Base-by-base conservation (phyloP, 2,329 filamentous ascomycete genomes). In the Diaporthe longicolla region DNA sequence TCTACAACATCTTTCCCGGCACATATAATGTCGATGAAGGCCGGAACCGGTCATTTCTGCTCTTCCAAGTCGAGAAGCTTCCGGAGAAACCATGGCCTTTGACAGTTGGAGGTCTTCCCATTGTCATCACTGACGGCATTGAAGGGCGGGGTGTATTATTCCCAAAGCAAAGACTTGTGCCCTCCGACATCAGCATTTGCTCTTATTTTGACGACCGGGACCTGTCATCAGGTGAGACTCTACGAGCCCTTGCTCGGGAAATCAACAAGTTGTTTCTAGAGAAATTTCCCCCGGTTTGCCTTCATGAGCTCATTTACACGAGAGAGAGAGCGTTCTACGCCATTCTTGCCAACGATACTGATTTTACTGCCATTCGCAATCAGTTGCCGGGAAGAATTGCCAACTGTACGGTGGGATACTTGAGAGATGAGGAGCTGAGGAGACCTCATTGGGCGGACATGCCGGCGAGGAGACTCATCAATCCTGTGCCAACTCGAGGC, bases 61-160 rank as follows among this genome's bases (percentile, higher is more conserved):
- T 55, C 9, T 55, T 55, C 52, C 52, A 55, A 55, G 52, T 55
- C 17, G 52, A 55, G 8, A 55, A 29, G 15, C 52, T 55, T 55
- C 52, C 52, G 2, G 26, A 55, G 52, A 55, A 29, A 26, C 52
- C 52, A 17, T 55, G 52, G 52, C 52, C 52, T 55, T 19, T 55
- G 52, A 55, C 52, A 4, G 52, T 55, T 32, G 52, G 52, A 15
- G 52, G 52, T 32, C 15, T 55, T 19, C 26, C 52, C 19, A 17
- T 55, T 17, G 32, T 26, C 26, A 55, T 55, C 26, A 19, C 52
- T 32, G 26, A 29, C 21, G 15, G 15, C 52, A 21, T 10, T 1
- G 52, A 32, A 32, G 52, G 52, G 32, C 52, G 52, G 19, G 52
- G 26, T 32, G 1, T 13, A 32, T 8, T 55, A 3, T 55, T 55